phyloP scores from a whole-genome alignment of 768 basidiomycete genomes.

The Clitopilus hobsonii region DNA sequence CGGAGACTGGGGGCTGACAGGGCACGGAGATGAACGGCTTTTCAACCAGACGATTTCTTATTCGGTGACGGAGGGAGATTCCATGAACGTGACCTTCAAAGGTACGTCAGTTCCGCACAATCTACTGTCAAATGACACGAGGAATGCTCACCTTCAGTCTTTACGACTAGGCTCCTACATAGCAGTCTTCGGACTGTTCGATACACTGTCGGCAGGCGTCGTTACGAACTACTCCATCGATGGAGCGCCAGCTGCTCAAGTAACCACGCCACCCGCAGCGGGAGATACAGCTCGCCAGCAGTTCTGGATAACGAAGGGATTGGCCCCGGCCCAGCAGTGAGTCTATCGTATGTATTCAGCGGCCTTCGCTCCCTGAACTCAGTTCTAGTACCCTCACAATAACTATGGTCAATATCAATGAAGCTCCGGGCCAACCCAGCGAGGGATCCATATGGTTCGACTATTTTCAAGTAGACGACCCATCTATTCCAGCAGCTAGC shows the following conservation, averaged over 20 bases:
- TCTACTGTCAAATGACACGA: neutral
- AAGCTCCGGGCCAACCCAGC: slow-evolving; percentile 7
- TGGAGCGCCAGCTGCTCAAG: slow-evolving; percentile 17
- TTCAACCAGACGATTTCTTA: slow-evolving; percentile 25
- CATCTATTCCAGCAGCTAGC: slow-evolving; percentile 13
- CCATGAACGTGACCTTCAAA: slow-evolving; percentile 27
- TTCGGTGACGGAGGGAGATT: slow-evolving; percentile 27
- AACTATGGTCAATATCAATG: slow-evolving; percentile 29
- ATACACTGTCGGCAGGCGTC: slow-evolving; percentile 29
- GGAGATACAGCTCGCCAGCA: slow-evolving; percentile 26
- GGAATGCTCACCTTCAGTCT: neutral
- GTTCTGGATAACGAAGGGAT: slow-evolving; percentile 27
- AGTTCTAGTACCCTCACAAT: slow-evolving; percentile 23
- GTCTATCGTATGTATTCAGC: slow-evolving; percentile 8
- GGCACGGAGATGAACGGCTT: slow-evolving; percentile 18
- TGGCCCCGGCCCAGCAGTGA: slow-evolving; percentile 25
- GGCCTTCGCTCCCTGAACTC: neutral
- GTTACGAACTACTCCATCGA: slow-evolving; percentile 31
- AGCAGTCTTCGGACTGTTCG: slow-evolving; percentile 29
- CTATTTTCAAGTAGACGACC: slow-evolving; percentile 27
- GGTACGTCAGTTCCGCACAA: slow-evolving; percentile 13
- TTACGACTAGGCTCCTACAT: slow-evolving; percentile 25
- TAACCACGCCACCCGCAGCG: slow-evolving; percentile 19
- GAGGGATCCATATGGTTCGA: slow-evolving; percentile 42
- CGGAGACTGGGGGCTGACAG: slow-evolving; percentile 29